Base-by-base conservation (phyloP, 2,329 filamentous ascomycete species). In the Atkinsonella texensis region DNA sequence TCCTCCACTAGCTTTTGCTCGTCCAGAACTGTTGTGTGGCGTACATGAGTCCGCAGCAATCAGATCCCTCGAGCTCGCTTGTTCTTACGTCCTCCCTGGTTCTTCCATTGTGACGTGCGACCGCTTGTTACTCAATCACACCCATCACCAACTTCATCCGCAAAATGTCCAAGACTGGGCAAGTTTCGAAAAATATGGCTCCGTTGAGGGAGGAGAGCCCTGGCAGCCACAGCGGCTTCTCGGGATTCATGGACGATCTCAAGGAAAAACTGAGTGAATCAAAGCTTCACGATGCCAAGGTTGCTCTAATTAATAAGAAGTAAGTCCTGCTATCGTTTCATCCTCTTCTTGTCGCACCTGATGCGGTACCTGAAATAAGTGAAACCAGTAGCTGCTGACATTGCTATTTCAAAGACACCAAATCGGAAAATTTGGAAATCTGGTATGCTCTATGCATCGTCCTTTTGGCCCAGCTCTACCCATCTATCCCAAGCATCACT, bases 401-500 rank as follows among this genome's bases (percentile, higher is more conserved):
- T 35, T 20, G 17, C 28, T 35, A 17, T n/a, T 28, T 7, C 13
- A 31, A 49, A 70, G 69, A 51, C 64, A 83, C 57, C 72, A 81
- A 53, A 73, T 84, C 59, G 81, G 81, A 50, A 84, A 84, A 62
- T 67, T 84, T 48, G 76, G 68, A 41, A 84, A 84, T 58, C 58
- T 84, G 58, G 78, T 82, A 69, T 54, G 72, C 35, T 38, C 35
- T 55, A 40, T 38, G 17, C 20, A 50, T 45, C 5, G 10, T n/a
- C 4, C 10, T 23, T 18, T 20, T 38, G 35, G 11, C 35, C 11
- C 15, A 12, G 12, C 11, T 11, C 2, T 18, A 11, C n/a, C n/a
- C 35, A 33, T 35, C 40, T 28, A 38, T 44, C 9, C 32, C 6
- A 13, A 50, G 31, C 10, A 35, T 15, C 4, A n/a, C 38, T 15